A percentile compares a stretch with the other conserved stretches of the same genome.
These are phyloP conservation scores for Castanea mollissima DNA, from an alignment of 306 rosid genomes.

Conservation along the genomic window DNA sequence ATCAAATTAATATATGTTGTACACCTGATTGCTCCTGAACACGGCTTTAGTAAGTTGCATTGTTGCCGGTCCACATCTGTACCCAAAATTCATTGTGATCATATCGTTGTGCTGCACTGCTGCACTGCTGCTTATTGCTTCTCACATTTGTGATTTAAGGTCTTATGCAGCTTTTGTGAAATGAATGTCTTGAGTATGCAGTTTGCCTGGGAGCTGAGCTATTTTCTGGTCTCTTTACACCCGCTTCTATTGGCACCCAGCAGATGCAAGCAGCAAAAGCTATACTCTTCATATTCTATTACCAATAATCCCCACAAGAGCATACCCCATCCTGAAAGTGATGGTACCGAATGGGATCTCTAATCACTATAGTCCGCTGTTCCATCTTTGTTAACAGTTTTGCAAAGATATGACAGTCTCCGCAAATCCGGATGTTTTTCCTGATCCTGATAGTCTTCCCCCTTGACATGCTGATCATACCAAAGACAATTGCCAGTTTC, in stretches of 20 bases:
- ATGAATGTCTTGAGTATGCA: background rate
- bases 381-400: conserved; percentile 62
- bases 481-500: conserved; percentile 71
- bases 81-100: background rate
- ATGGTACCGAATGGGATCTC: conserved; percentile 91
- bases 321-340: conserved; percentile 75
- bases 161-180: background rate
- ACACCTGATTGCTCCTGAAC: background rate
- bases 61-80: background rate
- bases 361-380: conserved; percentile 59
- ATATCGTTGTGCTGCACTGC: background rate
- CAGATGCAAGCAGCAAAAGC: background rate
- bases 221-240: background rate
- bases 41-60: background rate
- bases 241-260: background rate
- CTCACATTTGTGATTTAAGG: background rate
- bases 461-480: conserved; percentile 66
- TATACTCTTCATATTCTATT: conserved; percentile 20
- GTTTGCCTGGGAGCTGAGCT: background rate
- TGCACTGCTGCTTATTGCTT: background rate
- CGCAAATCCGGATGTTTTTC: conserved; percentile 91
- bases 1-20: background rate
- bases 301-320: conserved; percentile 93
- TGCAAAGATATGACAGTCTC: conserved; percentile 86
- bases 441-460: conserved; percentile 66